A percentile compares a stretch with the other conserved stretches of the same genome.
Evolutionary conservation across 2,329 filamentous ascomycete species (phyloP).

Genomic region (Monilinia laxa): DNA sequence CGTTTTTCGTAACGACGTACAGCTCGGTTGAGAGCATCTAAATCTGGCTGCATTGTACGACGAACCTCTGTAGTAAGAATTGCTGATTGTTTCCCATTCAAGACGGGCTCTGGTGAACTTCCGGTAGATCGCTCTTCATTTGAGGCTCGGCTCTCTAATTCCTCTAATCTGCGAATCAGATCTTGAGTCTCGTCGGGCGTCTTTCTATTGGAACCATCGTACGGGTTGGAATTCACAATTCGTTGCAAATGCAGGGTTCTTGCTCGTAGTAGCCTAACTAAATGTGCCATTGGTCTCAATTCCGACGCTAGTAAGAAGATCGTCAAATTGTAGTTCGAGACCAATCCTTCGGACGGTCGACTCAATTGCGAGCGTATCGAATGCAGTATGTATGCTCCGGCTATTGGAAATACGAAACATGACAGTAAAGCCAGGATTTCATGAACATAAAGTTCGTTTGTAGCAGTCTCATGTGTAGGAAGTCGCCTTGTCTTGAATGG

Average conservation of each 20-base stretch:
- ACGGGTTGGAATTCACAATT: slow-evolving; percentile 58
- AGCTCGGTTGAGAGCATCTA: slow-evolving; percentile 85
- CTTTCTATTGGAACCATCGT: slow-evolving; percentile 39
- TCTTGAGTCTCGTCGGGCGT: slow-evolving; percentile 50
- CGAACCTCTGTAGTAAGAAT: slow-evolving; percentile 56
- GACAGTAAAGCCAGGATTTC: slow-evolving; percentile 72
- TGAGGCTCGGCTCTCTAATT: slow-evolving; percentile 61
- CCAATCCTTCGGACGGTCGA: slow-evolving; percentile 77
- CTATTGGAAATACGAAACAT: slow-evolving; percentile 75
- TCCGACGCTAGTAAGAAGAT: slow-evolving; percentile 89
- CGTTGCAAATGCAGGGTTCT: slow-evolving; percentile 81
- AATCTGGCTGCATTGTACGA: slow-evolving; percentile 70
- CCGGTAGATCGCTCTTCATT: slow-evolving; percentile 39
- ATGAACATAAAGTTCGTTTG: slow-evolving; percentile 68
- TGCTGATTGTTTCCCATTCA: slow-evolving; percentile 44
- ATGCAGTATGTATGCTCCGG: slow-evolving; percentile 84
- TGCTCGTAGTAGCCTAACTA: slow-evolving; percentile 75
- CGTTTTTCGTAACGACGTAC: slow-evolving; percentile 92
- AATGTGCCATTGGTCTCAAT: slow-evolving; percentile 75
- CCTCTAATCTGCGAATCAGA: slow-evolving; percentile 64
- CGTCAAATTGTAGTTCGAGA: slow-evolving; percentile 89
- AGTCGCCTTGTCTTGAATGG: slow-evolving; percentile 29
- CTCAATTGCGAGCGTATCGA: slow-evolving; percentile 77
- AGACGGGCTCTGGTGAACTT: slow-evolving; percentile 38
- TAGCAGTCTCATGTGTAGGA: slow-evolving; percentile 43